Percentiles rank a stretch among this genome's conserved stretches.
These are phyloP conservation scores for Penicillium chermesinum DNA, from an alignment of 495 filamentous ascomycete species.

Conservation along the genomic window DNA sequence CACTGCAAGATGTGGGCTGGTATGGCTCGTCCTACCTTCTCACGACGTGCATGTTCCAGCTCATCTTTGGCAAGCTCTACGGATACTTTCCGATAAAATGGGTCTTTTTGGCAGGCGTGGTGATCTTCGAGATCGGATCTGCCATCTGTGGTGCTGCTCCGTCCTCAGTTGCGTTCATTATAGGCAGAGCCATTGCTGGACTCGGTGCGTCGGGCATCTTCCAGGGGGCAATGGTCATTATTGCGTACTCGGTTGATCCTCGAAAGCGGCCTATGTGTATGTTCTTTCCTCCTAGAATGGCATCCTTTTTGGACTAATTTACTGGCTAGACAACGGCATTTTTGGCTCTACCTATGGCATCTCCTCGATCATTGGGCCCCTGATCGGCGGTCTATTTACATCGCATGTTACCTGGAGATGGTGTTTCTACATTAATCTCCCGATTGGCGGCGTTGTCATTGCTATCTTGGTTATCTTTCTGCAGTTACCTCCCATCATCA, in stretches of 20 bases:
- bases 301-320: no score
- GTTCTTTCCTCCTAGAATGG: no score
- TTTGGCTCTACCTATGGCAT: no score
- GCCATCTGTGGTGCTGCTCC: slow-evolving; percentile 1
- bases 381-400: slow-evolving; percentile 47
- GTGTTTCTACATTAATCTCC: slow-evolving; percentile 51
- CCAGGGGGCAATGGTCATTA: no score
- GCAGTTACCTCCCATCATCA: slow-evolving; percentile 19
- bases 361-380: slow-evolving; percentile 46
- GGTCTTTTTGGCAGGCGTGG: neutral
- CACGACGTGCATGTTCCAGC: no score
- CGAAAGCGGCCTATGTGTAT: no score
- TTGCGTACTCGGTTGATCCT: no score
- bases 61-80: no score
- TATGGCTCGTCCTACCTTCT: neutral
- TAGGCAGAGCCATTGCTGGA: neutral
- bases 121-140: neutral
- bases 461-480: slow-evolving; percentile 39
- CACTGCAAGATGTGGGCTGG: neutral
- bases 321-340: no score
- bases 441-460: slow-evolving; percentile 42
- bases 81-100: no score
- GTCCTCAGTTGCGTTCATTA: neutral
- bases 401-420: slow-evolving; percentile 44
- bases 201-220: neutral